phyloP scores from a whole-genome alignment of 2,329 filamentous ascomycete genomes.

The Fusarium siculi region DNA sequence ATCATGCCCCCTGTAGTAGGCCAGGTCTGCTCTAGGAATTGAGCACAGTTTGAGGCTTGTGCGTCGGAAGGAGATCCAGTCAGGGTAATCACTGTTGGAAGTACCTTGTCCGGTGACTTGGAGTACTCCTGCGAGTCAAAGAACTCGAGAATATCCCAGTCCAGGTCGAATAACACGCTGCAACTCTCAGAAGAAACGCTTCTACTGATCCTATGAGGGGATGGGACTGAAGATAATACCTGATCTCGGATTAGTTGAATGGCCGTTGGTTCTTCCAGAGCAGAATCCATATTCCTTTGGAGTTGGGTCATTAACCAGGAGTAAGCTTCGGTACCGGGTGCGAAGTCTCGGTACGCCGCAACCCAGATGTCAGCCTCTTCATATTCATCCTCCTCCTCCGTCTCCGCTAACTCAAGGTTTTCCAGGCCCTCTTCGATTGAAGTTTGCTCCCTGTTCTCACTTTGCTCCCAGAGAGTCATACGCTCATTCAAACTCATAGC shows the following conservation, averaged over 20 bases:
- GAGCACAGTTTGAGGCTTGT: not conserved
- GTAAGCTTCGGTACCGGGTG: not conserved
- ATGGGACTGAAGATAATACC: not conserved
- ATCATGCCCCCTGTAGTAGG: not conserved
- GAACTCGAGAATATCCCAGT: not conserved
- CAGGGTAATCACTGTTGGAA: not conserved
- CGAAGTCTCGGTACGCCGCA: not conserved
- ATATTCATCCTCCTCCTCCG: not conserved
- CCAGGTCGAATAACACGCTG: fast-evolving
- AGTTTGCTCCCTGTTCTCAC: fast-evolving
- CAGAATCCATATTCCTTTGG: no score
- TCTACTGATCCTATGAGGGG: not conserved
- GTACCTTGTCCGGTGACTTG: not conserved
- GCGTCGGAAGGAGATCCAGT: not conserved
- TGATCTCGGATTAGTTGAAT: not conserved
- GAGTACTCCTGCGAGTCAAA: not conserved
- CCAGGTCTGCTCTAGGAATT: not conserved
- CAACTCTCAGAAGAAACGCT: not conserved
- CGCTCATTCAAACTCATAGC: not conserved
- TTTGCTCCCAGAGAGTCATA: not conserved
- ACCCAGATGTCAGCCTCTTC: not conserved
- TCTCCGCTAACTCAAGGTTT: not conserved
- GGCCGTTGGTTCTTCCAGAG: no score
- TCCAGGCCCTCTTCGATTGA: not conserved
- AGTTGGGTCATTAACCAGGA: no score